Evolutionary conservation across 2,329 filamentous ascomycete genomes (phyloP), one percentile per base, ranked within the genome.

Genomic region (Cordyceps javanica): DNA sequence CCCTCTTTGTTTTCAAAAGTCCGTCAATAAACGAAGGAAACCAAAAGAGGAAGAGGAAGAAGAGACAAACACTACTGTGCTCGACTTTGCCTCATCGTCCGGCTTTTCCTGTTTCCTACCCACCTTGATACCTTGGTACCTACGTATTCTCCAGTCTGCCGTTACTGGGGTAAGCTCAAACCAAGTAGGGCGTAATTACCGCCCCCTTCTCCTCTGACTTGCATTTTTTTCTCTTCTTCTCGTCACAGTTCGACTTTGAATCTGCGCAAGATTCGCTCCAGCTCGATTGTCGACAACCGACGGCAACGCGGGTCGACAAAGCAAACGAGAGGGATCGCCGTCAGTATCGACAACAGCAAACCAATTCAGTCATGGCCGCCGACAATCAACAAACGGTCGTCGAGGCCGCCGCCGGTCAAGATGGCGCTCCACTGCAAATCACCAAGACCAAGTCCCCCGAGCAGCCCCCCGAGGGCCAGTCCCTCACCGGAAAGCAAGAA

Each of bases 401-500:
- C 48, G 46, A 57, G 23, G 65, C 59, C 44, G 60, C 55, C 55
- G 64, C 63, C 49, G 60, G 60, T 52, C 60, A 59, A 46, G 59
- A 60, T 45, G 60, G 60, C 45, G 39, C 49, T 28, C 60, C 44
- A 19, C 13, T 39, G 30, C n/a, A 11, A 16, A 32, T 51, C 66
- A 55, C 59, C 63, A 36, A 64, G 62, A 57, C 68, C 64, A 50
- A 28, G 19, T 51, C 44, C 25, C 9, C 42, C 11, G 50, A 55
- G 9, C 50, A 25, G 16, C 68, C 73, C 57, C 71, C 75, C 50
- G 68, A 74, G 3, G 77, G 74, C 42, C 78, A 82, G 60, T 64
- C 75, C 6, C 75, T 99, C 69, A 96, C 92, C 0, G 94, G 94
- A 64, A 97, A 97, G 76, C 93, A 99, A 80, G 94, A 99, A 72